phyloP scores from a whole-genome alignment of 352 stramenopile genomes.

The Aphanomyces astaci region DNA sequence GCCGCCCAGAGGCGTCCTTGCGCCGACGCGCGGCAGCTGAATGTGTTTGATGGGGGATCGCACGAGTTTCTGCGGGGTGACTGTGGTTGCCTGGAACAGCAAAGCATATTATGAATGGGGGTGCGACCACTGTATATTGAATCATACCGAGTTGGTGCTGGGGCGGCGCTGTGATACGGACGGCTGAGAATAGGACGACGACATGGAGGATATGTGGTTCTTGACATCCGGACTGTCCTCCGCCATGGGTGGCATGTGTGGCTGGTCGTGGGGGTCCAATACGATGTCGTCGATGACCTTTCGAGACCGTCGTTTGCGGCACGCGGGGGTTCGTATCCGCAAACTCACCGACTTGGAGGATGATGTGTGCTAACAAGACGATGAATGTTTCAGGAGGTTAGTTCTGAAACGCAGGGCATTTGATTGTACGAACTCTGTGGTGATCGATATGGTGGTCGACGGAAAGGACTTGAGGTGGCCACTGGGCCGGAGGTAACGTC shows the following conservation, averaged over 20 bases:
- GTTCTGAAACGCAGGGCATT: background rate
- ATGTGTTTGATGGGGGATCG: background rate
- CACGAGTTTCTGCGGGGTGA: slow-evolving; percentile 13
- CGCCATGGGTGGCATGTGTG: too few relatives aligned
- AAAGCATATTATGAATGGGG: background rate
- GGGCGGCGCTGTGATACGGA: background rate
- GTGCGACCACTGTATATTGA: background rate
- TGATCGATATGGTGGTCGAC: background rate
- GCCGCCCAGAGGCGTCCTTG: background rate
- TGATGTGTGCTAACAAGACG: background rate
- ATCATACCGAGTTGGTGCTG: background rate
- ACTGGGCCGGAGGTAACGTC: background rate
- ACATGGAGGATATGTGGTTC: too few relatives aligned
- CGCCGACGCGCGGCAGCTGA: background rate
- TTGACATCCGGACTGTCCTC: too few relatives aligned
- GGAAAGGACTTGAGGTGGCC: background rate
- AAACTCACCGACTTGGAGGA: slow-evolving; percentile 17
- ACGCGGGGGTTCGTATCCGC: slow-evolving; percentile 22
- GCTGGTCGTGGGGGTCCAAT: background rate
- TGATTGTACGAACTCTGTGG: background rate
- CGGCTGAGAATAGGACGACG: background rate
- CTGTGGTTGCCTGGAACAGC: background rate
- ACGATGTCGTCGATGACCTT: slow-evolving; percentile 1
- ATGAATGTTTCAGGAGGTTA: too few relatives aligned
- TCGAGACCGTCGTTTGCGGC: slow-evolving; percentile 7